Percentiles rank a stretch among this genome's conserved stretches.
These are phyloP conservation scores for Apiospora pterosperma DNA, from an alignment of 2,329 filamentous ascomycete genomes.

Conservation along the genomic window DNA sequence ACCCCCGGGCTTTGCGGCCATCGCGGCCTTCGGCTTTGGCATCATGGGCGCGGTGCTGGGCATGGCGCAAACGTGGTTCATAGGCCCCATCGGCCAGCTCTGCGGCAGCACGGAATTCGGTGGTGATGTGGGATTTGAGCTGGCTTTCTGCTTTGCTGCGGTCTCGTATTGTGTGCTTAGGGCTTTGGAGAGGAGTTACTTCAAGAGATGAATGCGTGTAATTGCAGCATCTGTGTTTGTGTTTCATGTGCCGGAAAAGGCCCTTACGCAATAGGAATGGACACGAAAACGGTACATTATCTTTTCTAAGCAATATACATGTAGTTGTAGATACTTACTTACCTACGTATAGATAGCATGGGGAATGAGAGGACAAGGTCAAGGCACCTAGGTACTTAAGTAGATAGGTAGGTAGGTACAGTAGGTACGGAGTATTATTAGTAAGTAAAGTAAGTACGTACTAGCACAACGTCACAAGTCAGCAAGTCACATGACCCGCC, in stretches of 20 bases:
- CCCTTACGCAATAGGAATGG: background rate
- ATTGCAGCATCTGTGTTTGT: background rate
- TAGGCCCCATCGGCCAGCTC: slow-evolving; percentile 61
- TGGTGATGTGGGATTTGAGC: slow-evolving; percentile 52
- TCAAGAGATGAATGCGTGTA: background rate
- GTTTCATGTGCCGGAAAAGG: background rate
- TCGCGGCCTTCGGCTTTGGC: slow-evolving; percentile 61
- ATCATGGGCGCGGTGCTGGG: slow-evolving; percentile 63
- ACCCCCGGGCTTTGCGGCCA: slow-evolving; percentile 61
- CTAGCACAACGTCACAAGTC: background rate
- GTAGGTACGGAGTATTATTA: too few relatives aligned
- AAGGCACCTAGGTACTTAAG: background rate
- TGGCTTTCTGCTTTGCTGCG: slow-evolving; percentile 60
- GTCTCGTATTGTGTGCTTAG: slow-evolving; percentile 49
- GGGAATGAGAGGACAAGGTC: background rate
- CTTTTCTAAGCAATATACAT: background rate
- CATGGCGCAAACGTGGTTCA: slow-evolving; percentile 69
- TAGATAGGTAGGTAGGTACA: background rate
- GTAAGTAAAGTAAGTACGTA: too few relatives aligned
- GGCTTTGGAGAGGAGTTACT: slow-evolving; percentile 32
- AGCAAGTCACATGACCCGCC: background rate
- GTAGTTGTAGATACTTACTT: too few relatives aligned
- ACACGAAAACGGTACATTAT: background rate
- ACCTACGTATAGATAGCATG: background rate
- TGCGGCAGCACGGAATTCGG: slow-evolving; percentile 48